Evolutionary conservation across 208 protist genomes (phyloP).

Genomic region (Leishmania tropica): DNA sequence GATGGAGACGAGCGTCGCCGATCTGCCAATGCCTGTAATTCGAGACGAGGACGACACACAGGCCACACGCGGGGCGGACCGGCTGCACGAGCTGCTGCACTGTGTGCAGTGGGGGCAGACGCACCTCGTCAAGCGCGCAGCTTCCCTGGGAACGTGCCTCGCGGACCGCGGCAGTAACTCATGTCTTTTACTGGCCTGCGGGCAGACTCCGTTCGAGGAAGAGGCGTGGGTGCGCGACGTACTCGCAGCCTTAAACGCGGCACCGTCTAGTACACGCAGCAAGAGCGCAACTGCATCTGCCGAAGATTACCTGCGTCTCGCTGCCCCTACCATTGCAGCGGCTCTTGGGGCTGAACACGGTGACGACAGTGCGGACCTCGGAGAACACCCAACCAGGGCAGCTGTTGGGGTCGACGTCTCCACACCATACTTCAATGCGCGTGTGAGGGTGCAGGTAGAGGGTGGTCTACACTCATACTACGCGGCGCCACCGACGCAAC

Average conservation of each 20-base stretch:
- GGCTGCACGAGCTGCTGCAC: slow-evolving; percentile 60
- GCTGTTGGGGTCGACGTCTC: background rate
- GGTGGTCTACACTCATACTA: slow-evolving; percentile 8
- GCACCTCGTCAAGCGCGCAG: slow-evolving; percentile 5
- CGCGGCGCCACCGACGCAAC: background rate
- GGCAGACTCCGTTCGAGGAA: slow-evolving; percentile 34
- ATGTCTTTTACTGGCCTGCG: slow-evolving; percentile 31
- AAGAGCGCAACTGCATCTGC: background rate
- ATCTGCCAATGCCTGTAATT: slow-evolving; percentile 9
- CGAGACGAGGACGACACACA: slow-evolving; percentile 25
- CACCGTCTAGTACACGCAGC: background rate
- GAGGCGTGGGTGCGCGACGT: slow-evolving; percentile 36
- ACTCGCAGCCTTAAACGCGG: slow-evolving; percentile 9
- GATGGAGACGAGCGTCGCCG: slow-evolving; percentile 1
- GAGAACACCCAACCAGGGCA: background rate
- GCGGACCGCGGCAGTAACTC: slow-evolving; percentile 4
- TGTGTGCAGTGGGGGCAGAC: slow-evolving; percentile 34
- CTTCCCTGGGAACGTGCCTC: background rate
- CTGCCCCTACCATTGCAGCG: slow-evolving; percentile 1
- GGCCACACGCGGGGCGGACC: slow-evolving; percentile 39
- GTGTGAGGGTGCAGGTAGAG: background rate
- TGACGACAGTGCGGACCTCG: background rate
- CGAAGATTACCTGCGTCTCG: background rate
- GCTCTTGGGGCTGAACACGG: background rate
- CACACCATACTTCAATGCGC: background rate